Conservation (phyloP, 1,284 basidiomycete species). For the Ustilago hordei region DNA sequence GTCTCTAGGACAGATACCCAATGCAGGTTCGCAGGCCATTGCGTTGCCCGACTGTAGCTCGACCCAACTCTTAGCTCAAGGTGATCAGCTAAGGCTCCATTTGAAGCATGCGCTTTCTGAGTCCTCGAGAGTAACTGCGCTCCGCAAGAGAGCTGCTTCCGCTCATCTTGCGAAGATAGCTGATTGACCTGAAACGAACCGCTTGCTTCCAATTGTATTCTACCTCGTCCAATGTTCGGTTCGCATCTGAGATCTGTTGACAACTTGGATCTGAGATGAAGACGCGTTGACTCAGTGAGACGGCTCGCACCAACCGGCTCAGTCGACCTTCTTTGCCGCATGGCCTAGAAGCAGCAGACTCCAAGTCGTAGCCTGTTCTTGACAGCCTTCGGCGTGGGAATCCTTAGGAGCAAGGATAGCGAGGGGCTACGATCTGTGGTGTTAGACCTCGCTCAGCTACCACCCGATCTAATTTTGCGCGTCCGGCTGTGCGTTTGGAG, state of each 20-base stretch:
- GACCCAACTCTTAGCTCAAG: neutral
- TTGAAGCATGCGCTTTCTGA: no score
- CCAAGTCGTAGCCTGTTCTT: neutral
- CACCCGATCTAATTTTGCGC: neutral
- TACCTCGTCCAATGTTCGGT: neutral
- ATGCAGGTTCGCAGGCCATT: neutral
- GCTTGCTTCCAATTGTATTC: neutral
- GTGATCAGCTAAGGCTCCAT: neutral
- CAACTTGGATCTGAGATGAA: no score
- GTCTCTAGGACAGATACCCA: constrained; percentile 17
- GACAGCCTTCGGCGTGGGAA: neutral
- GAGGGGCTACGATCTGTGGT: neutral
- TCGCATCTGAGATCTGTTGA: neutral
- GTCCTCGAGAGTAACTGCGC: no score
- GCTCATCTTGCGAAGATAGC: neutral
- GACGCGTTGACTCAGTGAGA: no score
- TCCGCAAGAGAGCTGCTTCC: neutral
- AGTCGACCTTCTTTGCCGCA: no score
- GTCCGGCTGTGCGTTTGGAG: constrained; percentile 13
- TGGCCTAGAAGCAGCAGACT: no score
- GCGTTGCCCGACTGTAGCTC: neutral
- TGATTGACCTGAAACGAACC: neutral
- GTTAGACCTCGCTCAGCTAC: neutral
- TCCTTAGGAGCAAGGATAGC: no score
- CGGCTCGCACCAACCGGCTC: no score